phyloP scores from a whole-genome alignment of 176 grass and related monocot genomes.

The Chrysopogon serrulatus region DNA sequence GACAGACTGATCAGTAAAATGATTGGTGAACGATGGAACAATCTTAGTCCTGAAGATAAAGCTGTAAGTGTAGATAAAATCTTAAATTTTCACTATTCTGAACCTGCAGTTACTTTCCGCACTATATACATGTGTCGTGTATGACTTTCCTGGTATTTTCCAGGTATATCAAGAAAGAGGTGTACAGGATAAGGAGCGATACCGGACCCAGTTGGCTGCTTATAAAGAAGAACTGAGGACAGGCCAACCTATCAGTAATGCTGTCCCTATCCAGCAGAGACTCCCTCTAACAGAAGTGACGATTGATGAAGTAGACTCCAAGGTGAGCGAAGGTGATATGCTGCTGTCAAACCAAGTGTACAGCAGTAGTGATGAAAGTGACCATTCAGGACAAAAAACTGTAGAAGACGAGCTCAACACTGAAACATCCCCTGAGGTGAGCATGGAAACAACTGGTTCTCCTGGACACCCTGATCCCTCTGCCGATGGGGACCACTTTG shows the following conservation, averaged over 20 bases:
- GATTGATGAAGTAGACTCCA: slow-evolving; percentile 46
- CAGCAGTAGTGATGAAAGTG: slow-evolving; percentile 35
- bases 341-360: slow-evolving; percentile 43
- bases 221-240: slow-evolving; percentile 61
- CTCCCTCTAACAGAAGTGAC: slow-evolving; percentile 48
- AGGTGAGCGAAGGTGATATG: slow-evolving; percentile 52
- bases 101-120: slow-evolving; percentile 8
- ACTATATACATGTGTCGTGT: background rate
- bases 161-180: slow-evolving; percentile 95
- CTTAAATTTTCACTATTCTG: background rate
- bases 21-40: slow-evolving; percentile 81
- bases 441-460: slow-evolving; percentile 29
- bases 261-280: slow-evolving; percentile 61
- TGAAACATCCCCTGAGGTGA: slow-evolving; percentile 42
- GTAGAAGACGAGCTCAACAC: slow-evolving; percentile 42
- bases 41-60: slow-evolving; percentile 71
- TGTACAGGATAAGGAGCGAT: slow-evolving; percentile 71
- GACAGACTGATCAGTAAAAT: slow-evolving; percentile 88
- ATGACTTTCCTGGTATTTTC: slow-evolving; percentile 3
- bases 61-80: slow-evolving; percentile 58
- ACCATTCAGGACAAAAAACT: slow-evolving; percentile 29
- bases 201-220: slow-evolving; percentile 58
- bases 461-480: slow-evolving; percentile 20
- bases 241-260: slow-evolving; percentile 49
- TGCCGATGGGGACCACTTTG: slow-evolving; percentile 39